These are phyloP conservation scores for Yarrowia alimentaria DNA, from an alignment of 805 yeast genomes.

Conservation along the genomic window DNA sequence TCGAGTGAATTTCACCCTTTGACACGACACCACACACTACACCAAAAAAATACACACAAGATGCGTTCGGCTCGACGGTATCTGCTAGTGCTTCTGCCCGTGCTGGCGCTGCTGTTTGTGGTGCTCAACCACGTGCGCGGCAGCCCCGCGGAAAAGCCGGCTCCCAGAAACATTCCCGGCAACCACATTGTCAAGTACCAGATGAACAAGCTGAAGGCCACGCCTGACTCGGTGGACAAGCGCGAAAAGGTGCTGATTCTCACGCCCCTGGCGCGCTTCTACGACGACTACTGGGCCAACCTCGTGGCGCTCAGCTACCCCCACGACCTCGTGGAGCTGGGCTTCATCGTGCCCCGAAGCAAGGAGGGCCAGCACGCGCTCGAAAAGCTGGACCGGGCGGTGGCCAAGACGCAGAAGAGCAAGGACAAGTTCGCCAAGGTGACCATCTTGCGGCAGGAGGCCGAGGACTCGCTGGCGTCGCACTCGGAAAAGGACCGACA, in stretches of 20 bases:
- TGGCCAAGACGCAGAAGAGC: conserved; percentile 67
- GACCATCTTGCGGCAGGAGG: conserved; percentile 91
- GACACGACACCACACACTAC: neutral
- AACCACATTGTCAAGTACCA: conserved; percentile 59
- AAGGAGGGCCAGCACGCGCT: conserved; percentile 79
- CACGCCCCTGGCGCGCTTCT: conserved; percentile 87
- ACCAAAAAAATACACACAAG: neutral
- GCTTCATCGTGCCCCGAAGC: conserved; percentile 85
- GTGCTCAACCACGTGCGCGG: conserved; percentile 18
- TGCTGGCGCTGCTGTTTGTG: conserved; percentile 23
- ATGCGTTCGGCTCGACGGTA: conserved; percentile 28
- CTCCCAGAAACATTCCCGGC: conserved; percentile 30
- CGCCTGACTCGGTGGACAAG: conserved; percentile 68
- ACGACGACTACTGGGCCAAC: conserved; percentile 85
- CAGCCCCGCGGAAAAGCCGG: conserved; percentile 27
- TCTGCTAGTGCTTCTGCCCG: conserved; percentile 20
- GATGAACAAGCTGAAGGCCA: conserved; percentile 71
- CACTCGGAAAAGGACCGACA: conserved; percentile 89
- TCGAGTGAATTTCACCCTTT: too few relatives aligned
- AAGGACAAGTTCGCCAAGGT: conserved; percentile 74
- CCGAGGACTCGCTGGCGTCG: conserved; percentile 64
- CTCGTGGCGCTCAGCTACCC: conserved; percentile 74
- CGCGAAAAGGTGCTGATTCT: conserved; percentile 80
- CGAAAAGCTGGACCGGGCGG: conserved; percentile 66
- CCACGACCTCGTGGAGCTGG: conserved; percentile 77